Base-by-base conservation (phyloP, 1,284 basidiomycete species). In the Marasmius sp. region DNA sequence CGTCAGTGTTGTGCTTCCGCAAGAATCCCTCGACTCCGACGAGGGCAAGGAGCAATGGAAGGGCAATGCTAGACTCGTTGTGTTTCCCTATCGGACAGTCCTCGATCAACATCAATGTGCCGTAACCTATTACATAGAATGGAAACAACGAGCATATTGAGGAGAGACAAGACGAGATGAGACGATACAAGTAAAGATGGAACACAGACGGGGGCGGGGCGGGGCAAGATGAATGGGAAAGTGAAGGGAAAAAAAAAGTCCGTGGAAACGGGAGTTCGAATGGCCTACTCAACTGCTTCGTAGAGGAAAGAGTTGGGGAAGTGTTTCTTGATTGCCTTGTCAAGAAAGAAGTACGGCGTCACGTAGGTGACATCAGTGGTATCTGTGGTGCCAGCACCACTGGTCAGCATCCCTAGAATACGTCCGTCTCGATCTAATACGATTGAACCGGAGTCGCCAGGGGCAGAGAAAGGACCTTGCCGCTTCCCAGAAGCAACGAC, bases 401-500 rank as follows among this genome's bases (percentile, higher is more conserved):
- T 71, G 9, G 71, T 78, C 61, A 77, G 64, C 5, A 78, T 57
- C 58, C 74, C 75, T 12, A 66, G 69, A 51, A 77, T 68, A 16
- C 69, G 67, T 4, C 74, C 72, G 3, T 5, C 22, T 37, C 54
- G 60, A 39, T 76, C 75, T 49, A 62, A 67, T 64, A 79, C 57
- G 49, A 74, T 64, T 0, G 76, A 66, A 3, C 76, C 77, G 1
- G 76, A 78, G 58, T 78, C 76, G 2, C 77, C 76, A 2, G 34
- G 43, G 10, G 38, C 65, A 12, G 77, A 76, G 68, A 77, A 78
- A 1, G 62, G 55, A 8, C 68, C 71, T 3, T 65, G 68, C 58
- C 68, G 69, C 47, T 52, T 60, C 66, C 69, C 64, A 58, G 69
- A 68, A 1, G 73, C 61, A 57, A 67, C 36, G 16, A 77, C 66